These are phyloP conservation scores for Aspergillus tanneri DNA, from an alignment of 2,329 filamentous ascomycete species.

Conservation along the genomic window DNA sequence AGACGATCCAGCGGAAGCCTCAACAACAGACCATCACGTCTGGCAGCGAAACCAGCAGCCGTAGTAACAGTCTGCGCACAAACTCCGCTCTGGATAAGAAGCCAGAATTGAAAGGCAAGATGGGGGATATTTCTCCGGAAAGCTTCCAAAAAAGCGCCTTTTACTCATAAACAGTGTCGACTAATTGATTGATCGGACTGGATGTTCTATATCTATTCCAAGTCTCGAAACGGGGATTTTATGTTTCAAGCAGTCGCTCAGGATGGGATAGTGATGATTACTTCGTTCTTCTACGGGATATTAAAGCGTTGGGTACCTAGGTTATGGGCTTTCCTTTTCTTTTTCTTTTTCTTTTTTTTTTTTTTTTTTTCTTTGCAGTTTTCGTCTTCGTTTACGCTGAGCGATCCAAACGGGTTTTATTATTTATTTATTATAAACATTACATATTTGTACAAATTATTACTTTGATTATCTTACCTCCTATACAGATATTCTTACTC, in stretches of 20 bases:
- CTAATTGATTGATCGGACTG: too few relatives aligned
- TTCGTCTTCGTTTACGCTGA: background rate
- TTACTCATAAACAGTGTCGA: conserved; percentile 52
- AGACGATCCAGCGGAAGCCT: conserved; percentile 63
- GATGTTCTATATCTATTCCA: conserved; percentile 15
- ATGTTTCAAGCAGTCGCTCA: background rate
- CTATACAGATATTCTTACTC: background rate
- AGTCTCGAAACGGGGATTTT: conserved; percentile 2
- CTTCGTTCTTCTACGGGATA: conserved; percentile 6
- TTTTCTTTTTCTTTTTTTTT: background rate
- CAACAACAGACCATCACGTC: conserved; percentile 46
- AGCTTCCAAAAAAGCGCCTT: conserved; percentile 71
- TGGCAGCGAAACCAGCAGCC: conserved; percentile 45
- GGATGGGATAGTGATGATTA: conserved; percentile 4
- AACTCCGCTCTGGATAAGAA: conserved; percentile 37
- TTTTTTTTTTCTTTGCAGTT: background rate
- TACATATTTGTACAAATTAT: background rate
- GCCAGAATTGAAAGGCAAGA: conserved; percentile 57
- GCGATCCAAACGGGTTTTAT: background rate
- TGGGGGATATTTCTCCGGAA: conserved; percentile 64
- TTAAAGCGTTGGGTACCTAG: conserved; percentile 8
- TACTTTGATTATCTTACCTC: background rate
- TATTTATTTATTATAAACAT: background rate
- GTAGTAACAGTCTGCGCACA: conserved; percentile 59
- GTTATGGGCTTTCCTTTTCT: background rate